Percentiles rank a stretch among this genome's conserved stretches.
These are phyloP conservation scores for Rutstroemia sydowiana DNA, from an alignment of 2,329 filamentous ascomycete genomes.

Conservation along the genomic window DNA sequence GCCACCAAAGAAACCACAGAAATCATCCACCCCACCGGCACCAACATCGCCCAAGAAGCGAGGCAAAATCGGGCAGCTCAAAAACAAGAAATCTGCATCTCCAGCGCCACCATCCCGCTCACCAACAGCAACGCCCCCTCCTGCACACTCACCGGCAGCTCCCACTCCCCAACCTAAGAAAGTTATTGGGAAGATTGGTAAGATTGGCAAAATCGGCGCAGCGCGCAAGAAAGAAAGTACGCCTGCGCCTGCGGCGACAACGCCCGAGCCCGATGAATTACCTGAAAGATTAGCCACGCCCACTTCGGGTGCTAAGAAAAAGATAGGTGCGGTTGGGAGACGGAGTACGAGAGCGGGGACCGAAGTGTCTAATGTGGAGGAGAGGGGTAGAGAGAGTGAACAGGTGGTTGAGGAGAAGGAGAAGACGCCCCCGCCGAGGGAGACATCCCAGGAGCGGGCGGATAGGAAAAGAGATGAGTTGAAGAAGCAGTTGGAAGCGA, in stretches of 20 bases:
- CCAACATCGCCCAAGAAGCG: conserved; percentile 5
- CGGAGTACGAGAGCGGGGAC: conserved; percentile 5
- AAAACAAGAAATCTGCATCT: conserved; percentile 16
- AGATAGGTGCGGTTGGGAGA: conserved; percentile 20
- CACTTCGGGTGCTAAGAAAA: conserved; percentile 14
- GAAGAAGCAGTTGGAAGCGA: conserved; percentile 28
- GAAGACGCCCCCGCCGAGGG: conserved; percentile 13
- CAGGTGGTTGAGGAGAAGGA: conserved; percentile 11
- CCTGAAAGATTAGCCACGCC: conserved; percentile 7
- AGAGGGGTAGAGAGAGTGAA: conserved; percentile 14
- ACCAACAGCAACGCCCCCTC: neutral
- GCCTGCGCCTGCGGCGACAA: neutral
- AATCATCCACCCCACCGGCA: neutral
- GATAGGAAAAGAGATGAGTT: conserved; percentile 25
- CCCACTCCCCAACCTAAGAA: neutral
- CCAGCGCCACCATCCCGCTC: conserved; percentile 4
- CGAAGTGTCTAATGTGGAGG: neutral
- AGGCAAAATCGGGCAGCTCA: conserved; percentile 17
- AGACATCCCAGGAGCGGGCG: conserved; percentile 28
- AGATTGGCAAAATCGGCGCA: conserved; percentile 25
- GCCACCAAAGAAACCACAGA: neutral
- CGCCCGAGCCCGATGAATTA: conserved; percentile 6
- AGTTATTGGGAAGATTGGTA: conserved; percentile 19
- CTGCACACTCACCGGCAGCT: neutral
- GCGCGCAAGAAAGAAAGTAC: conserved; percentile 17